phyloP scores from a whole-genome alignment of 108 stramenopile species.

The Pseudonitzschia multiseries region DNA sequence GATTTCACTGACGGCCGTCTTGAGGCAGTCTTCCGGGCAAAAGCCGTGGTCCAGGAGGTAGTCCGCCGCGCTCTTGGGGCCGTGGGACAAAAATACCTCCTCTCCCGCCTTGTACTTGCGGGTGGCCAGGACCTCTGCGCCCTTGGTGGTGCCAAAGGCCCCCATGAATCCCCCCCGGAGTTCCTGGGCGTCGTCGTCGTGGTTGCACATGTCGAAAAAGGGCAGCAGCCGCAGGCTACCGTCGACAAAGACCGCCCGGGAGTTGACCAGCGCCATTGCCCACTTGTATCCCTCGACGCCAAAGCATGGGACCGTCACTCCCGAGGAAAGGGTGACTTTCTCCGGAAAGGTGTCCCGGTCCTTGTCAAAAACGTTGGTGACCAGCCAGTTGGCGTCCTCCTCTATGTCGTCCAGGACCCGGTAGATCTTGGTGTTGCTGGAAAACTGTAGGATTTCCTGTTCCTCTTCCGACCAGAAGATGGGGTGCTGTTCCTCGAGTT shows the following conservation, averaged over 20 bases:
- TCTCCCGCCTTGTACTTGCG: constrained; percentile 51
- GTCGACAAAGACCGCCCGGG: constrained; percentile 86
- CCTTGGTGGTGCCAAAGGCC: constrained; percentile 69
- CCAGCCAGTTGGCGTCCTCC: constrained; percentile 78
- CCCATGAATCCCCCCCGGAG: constrained; percentile 62
- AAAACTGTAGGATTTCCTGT: constrained; percentile 78
- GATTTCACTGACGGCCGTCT: constrained; percentile 66
- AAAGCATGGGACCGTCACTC: constrained; percentile 64
- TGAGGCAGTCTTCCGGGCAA: constrained; percentile 55
- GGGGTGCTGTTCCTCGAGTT: constrained; percentile 61
- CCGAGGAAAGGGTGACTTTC: constrained; percentile 35
- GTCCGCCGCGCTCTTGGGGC: constrained; percentile 89
- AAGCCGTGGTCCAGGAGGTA: constrained; percentile 93
- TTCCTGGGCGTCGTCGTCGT: constrained; percentile 68
- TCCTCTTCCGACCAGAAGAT: constrained; percentile 75
- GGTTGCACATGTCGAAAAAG: constrained; percentile 84
- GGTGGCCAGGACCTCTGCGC: constrained; percentile 52
- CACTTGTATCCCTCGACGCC: constrained; percentile 68
- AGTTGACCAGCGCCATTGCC: constrained; percentile 77
- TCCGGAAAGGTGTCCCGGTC: constrained; percentile 64
- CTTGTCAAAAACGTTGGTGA: constrained; percentile 53
- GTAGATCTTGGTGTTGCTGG: constrained; percentile 79
- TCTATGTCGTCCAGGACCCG: constrained; percentile 79
- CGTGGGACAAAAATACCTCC: constrained; percentile 78
- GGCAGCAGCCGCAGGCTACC: constrained; percentile 79